A percentile compares a stretch with the other conserved stretches of the same genome.
These are phyloP conservation scores for Radiomyces spectabilis DNA, from an alignment of 192 early-diverging fungal genomes.

Conservation along the genomic window DNA sequence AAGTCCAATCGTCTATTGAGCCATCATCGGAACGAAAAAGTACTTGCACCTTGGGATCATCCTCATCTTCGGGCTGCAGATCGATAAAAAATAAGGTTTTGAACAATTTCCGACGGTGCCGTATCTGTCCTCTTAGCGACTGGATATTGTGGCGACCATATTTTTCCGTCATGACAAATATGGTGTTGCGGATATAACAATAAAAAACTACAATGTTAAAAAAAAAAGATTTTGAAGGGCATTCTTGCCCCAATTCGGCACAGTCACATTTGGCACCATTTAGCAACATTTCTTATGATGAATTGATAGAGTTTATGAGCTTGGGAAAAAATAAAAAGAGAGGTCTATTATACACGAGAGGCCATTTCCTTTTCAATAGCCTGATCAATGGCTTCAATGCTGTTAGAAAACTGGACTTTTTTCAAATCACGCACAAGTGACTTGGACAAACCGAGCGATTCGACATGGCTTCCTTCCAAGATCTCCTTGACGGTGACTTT, in stretches of 20 bases:
- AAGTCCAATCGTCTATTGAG: constrained; percentile 1
- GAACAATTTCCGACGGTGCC: constrained; percentile 7
- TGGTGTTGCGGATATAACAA: background rate
- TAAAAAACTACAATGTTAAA: background rate
- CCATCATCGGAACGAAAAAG: constrained; percentile 38
- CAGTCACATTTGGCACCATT: no score
- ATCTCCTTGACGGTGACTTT: constrained; percentile 13
- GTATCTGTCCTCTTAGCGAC: constrained; percentile 10
- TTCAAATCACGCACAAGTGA: constrained; percentile 22
- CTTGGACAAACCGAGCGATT: constrained; percentile 6
- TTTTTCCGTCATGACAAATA: no score
- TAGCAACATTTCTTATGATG: no score
- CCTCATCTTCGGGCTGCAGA: background rate
- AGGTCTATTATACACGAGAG: background rate
- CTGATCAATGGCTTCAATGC: constrained; percentile 3
- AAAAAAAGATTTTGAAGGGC: constrained; percentile 3
- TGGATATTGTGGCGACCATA: no score
- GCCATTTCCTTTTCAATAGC: constrained; percentile 13
- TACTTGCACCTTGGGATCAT: constrained; percentile 20
- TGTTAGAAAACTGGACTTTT: constrained; percentile 21
- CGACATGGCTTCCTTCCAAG: constrained; percentile 5
- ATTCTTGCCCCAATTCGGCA: no score
- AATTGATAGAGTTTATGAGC: no score
- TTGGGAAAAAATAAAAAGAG: no score
- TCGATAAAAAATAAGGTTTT: constrained; percentile 17